Percentiles rank a stretch among this genome's conserved stretches.
These are phyloP conservation scores for Xylaria longipes DNA, from an alignment of 495 filamentous ascomycete species.

Conservation along the genomic window DNA sequence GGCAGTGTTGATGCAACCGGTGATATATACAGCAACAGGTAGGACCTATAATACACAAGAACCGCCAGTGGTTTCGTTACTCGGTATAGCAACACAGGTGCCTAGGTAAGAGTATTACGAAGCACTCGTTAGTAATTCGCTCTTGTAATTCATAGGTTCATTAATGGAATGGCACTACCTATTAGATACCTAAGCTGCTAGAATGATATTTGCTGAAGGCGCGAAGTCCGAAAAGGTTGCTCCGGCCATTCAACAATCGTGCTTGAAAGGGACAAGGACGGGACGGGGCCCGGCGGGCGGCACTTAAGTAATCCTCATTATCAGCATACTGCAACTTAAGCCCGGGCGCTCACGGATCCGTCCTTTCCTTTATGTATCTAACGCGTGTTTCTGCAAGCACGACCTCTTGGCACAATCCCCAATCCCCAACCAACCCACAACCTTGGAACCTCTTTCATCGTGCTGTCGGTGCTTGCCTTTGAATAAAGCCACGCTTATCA, in stretches of 20 bases:
- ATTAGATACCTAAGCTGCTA: background rate
- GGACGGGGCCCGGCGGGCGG: background rate
- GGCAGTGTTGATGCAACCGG: background rate
- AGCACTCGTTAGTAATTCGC: background rate
- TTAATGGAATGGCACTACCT: background rate
- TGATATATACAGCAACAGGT: background rate
- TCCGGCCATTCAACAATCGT: too few species aligned
- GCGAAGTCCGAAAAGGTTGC: background rate
- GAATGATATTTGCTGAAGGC: background rate
- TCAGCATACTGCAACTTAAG: background rate
- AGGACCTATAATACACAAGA: background rate
- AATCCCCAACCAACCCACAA: background rate
- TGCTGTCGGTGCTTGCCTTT: background rate
- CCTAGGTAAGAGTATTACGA: background rate
- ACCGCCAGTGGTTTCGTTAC: background rate
- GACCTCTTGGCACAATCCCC: background rate
- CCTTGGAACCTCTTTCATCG: background rate
- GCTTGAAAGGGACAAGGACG: background rate
- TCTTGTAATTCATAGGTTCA: background rate
- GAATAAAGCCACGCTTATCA: background rate
- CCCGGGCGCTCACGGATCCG: background rate
- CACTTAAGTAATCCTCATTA: background rate
- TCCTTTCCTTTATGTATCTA: constrained; percentile 4
- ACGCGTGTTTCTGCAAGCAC: constrained; percentile 4
- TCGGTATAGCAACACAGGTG: background rate